Percentiles rank a stretch among this genome's conserved stretches.
Conservation (phyloP, 805 yeast species). For the Starmera quercuum region DNA sequence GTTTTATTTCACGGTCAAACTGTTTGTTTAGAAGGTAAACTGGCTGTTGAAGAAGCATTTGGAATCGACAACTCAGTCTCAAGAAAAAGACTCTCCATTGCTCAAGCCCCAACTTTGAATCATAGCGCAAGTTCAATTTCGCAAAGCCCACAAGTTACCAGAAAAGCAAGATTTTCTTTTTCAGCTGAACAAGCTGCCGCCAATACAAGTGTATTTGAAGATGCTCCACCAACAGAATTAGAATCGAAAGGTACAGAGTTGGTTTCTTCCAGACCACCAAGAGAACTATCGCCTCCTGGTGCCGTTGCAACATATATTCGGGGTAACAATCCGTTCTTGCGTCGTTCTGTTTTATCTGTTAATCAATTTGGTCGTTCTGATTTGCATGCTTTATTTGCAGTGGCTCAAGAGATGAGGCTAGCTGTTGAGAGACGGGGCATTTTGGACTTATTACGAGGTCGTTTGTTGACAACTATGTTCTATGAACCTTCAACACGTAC, state of each 20-base stretch:
- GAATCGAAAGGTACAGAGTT: conserved; percentile 57
- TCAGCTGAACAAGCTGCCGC: conserved; percentile 25
- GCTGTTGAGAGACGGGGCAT: conserved; percentile 97
- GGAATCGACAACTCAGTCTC: conserved; percentile 37
- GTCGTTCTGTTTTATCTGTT: conserved; percentile 83
- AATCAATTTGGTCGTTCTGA: conserved; percentile 82
- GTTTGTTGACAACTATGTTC: conserved; percentile 89
- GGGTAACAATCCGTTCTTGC: conserved; percentile 80
- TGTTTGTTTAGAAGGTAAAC: conserved; percentile 75
- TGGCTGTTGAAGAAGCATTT: conserved; percentile 49
- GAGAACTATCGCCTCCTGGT: conserved; percentile 67
- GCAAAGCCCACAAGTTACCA: conserved; percentile 28
- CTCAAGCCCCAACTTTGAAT: conserved; percentile 10
- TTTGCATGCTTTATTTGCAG: conserved; percentile 86
- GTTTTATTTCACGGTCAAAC: conserved; percentile 75
- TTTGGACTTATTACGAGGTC: conserved; percentile 81
- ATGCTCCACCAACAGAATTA: conserved; percentile 26
- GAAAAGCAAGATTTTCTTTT: conserved; percentile 45
- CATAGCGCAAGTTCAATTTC: conserved; percentile 21
- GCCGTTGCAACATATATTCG: conserved; percentile 74
- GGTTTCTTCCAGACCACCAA: conserved; percentile 67
- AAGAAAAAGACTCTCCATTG: conserved; percentile 21
- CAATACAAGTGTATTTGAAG: conserved; percentile 12
- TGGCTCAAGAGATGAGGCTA: conserved; percentile 96
- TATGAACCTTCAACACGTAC: conserved; percentile 99